Base-by-base conservation (phyloP, 768 basidiomycete genomes). In the Xerocomus spinulosus region DNA sequence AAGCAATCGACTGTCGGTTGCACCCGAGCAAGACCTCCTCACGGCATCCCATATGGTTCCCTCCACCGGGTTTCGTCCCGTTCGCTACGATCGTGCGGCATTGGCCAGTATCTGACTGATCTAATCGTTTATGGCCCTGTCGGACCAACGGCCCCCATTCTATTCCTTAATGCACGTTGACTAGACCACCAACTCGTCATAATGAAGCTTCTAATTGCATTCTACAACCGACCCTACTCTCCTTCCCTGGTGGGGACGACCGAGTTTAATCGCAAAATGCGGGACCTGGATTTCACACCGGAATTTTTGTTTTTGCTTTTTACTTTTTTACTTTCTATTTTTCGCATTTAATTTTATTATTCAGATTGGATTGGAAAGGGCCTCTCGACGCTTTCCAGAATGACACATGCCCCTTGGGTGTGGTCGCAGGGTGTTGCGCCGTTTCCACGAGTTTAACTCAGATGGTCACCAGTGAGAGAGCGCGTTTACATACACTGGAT, bases 401-500 rank as follows among this genome's bases (percentile, higher is more conserved):
- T 48, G 50, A 49, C 57, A 54, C 57, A 65, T 63, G 63, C 53
- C 51, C 51, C 39, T 54, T 49, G 50, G 39, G 55, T 44, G 48
- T 51, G 57, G 58, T 54, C 49, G 50, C 57, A 65, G 54, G 63
- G 50, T 54, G 47, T 23, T 59, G 52, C 44, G 38, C 50, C 23
- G 57, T 57, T 56, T 44, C 56, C 59, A 64, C 61, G 61, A 59
- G 57, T 58, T 54, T 62, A 63, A 64, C 61, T 64, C 54, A 54
- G 50, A 56, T 61, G 35, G 34, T 44, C 49, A 46, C 44, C 35
- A 34, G 50, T 60, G 58, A 50, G 57, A 61, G 54, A 34, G 41
- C 41, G 33, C 25, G 35, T 37, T 37, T 43, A 37, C 34, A 34
- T 42, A 15, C 48, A 36, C 23, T 50, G 21, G 24, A 42, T 46